phyloP scores from a whole-genome alignment of 805 yeast genomes.

The Starmerella lactis-condensi region DNA sequence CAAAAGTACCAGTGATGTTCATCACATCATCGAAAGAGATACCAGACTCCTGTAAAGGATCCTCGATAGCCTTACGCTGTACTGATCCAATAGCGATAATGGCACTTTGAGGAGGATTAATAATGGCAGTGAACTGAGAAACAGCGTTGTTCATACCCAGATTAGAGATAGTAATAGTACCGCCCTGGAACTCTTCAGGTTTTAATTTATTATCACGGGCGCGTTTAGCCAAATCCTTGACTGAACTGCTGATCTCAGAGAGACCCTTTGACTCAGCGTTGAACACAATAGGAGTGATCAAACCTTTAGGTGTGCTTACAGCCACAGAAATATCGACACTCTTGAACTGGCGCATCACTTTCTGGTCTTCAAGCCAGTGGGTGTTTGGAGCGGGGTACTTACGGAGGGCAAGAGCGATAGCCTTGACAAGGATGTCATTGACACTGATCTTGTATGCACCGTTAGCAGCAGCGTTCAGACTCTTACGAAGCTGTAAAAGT shows the following conservation, averaged over 20 bases:
- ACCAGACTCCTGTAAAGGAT: slow-evolving; percentile 76
- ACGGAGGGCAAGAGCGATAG: slow-evolving; percentile 72
- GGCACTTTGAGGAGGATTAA: slow-evolving; percentile 93
- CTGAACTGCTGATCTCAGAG: slow-evolving; percentile 56
- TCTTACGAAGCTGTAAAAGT: slow-evolving; percentile 75
- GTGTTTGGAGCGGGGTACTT: slow-evolving; percentile 90
- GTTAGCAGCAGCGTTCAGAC: slow-evolving; percentile 68
- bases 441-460: slow-evolving; percentile 82
- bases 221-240: slow-evolving; percentile 86
- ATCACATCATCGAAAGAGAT: slow-evolving; percentile 81
- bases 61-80: slow-evolving; percentile 83
- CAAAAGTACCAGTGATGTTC: slow-evolving; percentile 89
- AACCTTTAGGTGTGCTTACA: slow-evolving; percentile 94
- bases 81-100: slow-evolving; percentile 89
- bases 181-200: slow-evolving; percentile 98
- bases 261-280: slow-evolving; percentile 79
- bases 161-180: slow-evolving; percentile 95
- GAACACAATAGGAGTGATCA: slow-evolving; percentile 88
- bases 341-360: slow-evolving; percentile 77
- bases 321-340: slow-evolving; percentile 96
- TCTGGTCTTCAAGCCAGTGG: slow-evolving; percentile 77
- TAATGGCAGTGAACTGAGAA: slow-evolving; percentile 78
- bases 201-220: slow-evolving; percentile 83
- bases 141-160: slow-evolving; percentile 98
- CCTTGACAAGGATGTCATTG: slow-evolving; percentile 86